phyloP scores from a whole-genome alignment of 192 early-diverging fungal species.

The Linnemannia zychae region DNA sequence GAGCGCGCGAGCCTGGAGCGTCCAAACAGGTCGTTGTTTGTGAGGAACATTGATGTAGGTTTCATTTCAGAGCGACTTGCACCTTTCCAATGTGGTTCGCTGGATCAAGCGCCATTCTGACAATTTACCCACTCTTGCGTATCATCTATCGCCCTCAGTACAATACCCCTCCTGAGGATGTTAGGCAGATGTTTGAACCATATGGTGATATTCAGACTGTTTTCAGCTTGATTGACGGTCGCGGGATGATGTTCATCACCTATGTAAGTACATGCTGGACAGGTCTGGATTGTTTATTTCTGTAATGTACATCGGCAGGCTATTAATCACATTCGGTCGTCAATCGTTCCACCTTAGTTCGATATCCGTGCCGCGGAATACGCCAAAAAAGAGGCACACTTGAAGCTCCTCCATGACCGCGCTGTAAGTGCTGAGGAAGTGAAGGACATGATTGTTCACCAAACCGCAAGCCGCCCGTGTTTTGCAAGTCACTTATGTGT shows the following conservation, averaged over 20 bases:
- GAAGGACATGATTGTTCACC: neutral
- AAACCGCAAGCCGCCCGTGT: too few relatives aligned
- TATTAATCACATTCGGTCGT: constrained; percentile 2
- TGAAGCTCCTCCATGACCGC: constrained; percentile 52
- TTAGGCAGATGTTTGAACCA: constrained; percentile 58
- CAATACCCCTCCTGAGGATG: constrained; percentile 43
- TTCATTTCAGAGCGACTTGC: neutral
- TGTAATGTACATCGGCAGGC: neutral
- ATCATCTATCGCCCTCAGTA: constrained; percentile 52
- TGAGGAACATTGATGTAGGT: constrained; percentile 61
- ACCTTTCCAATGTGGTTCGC: too few relatives aligned
- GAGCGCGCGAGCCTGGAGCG: constrained; percentile 54
- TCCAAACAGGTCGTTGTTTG: constrained; percentile 59
- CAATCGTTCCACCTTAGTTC: constrained; percentile 45
- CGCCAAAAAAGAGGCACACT: constrained; percentile 59
- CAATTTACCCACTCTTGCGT: neutral
- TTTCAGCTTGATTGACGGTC: constrained; percentile 64
- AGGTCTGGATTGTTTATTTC: too few relatives aligned
- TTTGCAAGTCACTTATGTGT: too few relatives aligned
- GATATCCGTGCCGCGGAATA: constrained; percentile 66
- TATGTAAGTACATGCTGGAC: constrained; percentile 60
- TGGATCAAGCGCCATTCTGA: neutral
- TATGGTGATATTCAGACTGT: constrained; percentile 73
- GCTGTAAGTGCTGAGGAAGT: constrained; percentile 21
- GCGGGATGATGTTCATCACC: constrained; percentile 72